These are phyloP conservation scores for Helianthus tuberosus DNA, from an alignment of 129 eudicot genomes.

Conservation along the genomic window DNA sequence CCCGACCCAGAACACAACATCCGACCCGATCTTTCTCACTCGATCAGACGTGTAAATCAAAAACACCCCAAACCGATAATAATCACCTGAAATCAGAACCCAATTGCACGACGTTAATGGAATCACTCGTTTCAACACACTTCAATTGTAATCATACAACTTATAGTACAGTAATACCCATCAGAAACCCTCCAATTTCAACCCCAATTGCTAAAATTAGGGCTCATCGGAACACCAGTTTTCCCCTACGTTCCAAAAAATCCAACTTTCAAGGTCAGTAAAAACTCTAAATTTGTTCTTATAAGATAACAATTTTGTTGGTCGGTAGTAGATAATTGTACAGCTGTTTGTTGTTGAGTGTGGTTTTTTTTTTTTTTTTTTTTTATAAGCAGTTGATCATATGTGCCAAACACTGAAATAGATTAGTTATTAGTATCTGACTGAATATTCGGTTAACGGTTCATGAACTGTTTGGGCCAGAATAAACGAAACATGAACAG, in stretches of 20 bases:
- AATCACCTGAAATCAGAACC: conserved; percentile 16
- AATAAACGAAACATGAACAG: too few relatives aligned
- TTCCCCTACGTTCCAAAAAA: conserved; percentile 40
- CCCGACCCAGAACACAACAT: conserved; percentile 9
- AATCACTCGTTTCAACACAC: conserved; percentile 28
- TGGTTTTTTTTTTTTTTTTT: too few relatives aligned
- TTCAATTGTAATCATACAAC: conserved; percentile 30
- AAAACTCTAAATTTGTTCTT: not conserved
- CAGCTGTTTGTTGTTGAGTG: not conserved
- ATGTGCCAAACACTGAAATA: not conserved
- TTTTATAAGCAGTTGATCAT: not conserved
- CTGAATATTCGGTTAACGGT: too few relatives aligned
- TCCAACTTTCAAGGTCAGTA: conserved; percentile 43
- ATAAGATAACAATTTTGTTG: not conserved
- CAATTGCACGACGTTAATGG: conserved; percentile 16
- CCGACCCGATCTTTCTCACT: conserved; percentile 4
- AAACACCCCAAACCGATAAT: not conserved
- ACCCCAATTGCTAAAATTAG: conserved; percentile 14
- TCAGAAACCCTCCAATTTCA: conserved; percentile 26
- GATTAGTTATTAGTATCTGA: not conserved
- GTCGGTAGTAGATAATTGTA: not conserved
- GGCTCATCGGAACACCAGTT: conserved; percentile 10
- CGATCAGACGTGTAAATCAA: not conserved
- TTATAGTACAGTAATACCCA: conserved; percentile 24
- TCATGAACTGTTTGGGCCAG: too few relatives aligned